Evolutionary conservation across 208 protist genomes (phyloP), one percentile per base, ranked within the genome.

Genomic region (Lotmaria passim): DNA sequence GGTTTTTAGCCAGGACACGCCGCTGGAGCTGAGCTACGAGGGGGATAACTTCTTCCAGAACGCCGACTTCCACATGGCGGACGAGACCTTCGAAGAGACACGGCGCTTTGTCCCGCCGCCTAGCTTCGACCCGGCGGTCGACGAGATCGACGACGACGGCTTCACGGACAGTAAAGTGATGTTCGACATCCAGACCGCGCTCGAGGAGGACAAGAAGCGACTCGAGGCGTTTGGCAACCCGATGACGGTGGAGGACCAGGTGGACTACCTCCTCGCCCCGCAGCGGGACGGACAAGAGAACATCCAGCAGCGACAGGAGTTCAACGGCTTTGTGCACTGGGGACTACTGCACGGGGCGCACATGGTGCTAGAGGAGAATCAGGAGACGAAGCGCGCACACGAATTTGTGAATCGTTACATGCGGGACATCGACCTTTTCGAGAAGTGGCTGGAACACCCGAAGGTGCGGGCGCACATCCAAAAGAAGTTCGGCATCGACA

Each of bases 341-440:
- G 91, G 91, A 41, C 81, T 96, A 21, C 80, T 96, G 39, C 87
- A 96, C 70, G 86, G 85, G n/a, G 79, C 91, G 12, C 86, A 96
- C 69, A 91, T 94, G 87, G 79, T 94, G 21, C 52, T 96, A 17
- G 87, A 93, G 70, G 86, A 96, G 56, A 92, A 96, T 50, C 86
- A 93, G 24, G 87, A 96, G 5, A 80, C 82, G n/a, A 94, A 93
- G 78, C 81, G 81, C 59, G 86, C 91, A 7, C 91, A 94, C 63
- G 87, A 93, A 73, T 96, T 93, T 75, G 88, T 94, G 28, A 96
- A 96, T 75, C 91, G 88, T 51, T 96, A 96, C 79, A 86, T 96
- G 85, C 87, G 91, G 17, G 91, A 96, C 55, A 81, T 96, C 51
- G 91, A 96, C 68, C 75, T 96, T n/a, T 96, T 96, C 62, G 75